A percentile compares a stretch with the other conserved stretches of the same genome.
Evolutionary conservation across 345 rosid species (phyloP).

Genomic region (Gossypium mustelinum): DNA sequence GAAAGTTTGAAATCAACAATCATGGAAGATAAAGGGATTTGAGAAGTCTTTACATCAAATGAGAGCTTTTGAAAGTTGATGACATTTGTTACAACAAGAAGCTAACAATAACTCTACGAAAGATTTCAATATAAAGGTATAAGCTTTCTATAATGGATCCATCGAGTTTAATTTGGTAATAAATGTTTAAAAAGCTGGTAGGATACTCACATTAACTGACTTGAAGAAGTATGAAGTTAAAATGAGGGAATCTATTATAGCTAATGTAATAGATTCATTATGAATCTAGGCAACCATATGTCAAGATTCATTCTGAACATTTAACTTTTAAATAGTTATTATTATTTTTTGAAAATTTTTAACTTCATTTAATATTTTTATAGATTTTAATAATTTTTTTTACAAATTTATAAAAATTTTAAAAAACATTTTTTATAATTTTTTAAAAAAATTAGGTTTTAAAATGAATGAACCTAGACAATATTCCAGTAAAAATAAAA

Average conservation of each 20-base stretch:
- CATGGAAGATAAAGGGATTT: conserved; percentile 49
- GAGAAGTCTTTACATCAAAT: conserved; percentile 29
- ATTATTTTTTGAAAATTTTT: no score
- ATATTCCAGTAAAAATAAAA: no score
- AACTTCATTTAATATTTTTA: no score
- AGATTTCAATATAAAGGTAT: conserved; percentile 26
- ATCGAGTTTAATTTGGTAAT: conserved; percentile 36
- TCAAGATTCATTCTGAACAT: no score
- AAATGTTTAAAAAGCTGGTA: conserved; percentile 44
- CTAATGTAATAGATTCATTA: conserved; percentile 14
- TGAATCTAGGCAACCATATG: no score
- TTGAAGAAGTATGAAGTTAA: conserved; percentile 41
- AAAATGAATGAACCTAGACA: no score
- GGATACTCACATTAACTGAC: conserved; percentile 50
- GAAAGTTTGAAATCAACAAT: conserved; percentile 21
- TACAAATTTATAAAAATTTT: no score
- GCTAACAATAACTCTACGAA: conserved; percentile 33
- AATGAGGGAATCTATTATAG: conserved; percentile 34
- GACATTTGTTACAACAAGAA: conserved; percentile 36
- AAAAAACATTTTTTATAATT: no score
- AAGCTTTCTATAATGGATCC: conserved; percentile 48
- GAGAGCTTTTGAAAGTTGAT: conserved; percentile 35
- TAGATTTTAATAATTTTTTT: no score
- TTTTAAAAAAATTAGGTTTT: no score
- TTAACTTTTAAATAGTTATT: no score